These are phyloP conservation scores for Cladosporium sp. DNA, from an alignment of 2,329 filamentous ascomycete genomes.

Conservation along the genomic window DNA sequence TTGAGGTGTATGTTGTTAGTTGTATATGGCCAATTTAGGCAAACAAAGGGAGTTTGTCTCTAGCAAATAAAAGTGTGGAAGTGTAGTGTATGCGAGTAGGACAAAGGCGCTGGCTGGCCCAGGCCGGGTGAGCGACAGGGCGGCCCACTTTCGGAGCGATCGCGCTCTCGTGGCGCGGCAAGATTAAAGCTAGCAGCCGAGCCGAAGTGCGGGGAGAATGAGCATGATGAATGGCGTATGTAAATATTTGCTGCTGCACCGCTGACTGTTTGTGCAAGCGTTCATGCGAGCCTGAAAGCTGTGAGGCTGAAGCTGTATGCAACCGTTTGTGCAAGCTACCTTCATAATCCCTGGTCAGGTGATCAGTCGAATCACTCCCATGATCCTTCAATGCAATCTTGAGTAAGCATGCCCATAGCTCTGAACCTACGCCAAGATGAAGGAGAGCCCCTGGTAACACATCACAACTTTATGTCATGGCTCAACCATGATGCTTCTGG, in stretches of 20 bases:
- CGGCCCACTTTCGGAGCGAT: constrained; percentile 13
- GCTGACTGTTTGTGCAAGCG: background rate
- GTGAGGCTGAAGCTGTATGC: background rate
- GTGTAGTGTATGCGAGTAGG: background rate
- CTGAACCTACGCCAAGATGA: background rate
- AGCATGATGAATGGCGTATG: background rate
- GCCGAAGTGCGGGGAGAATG: background rate
- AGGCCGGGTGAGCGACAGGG: constrained; percentile 7
- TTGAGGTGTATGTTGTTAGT: background rate
- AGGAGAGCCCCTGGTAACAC: background rate
- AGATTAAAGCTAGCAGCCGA: background rate
- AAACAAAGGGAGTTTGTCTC: constrained; percentile 17
- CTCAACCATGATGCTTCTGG: background rate
- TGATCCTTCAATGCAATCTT: background rate
- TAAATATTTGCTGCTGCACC: no score
- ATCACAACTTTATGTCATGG: background rate
- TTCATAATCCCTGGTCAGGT: background rate
- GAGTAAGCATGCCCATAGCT: background rate
- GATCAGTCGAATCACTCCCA: background rate
- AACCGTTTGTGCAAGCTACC: background rate
- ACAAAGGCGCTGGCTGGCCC: constrained; percentile 3
- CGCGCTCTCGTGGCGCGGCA: background rate
- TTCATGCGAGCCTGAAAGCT: background rate
- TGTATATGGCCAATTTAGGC: background rate
- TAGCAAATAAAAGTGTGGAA: background rate